Base-by-base conservation (phyloP, 164 flowering plant species). In the Aristolochia fimbriata region DNA sequence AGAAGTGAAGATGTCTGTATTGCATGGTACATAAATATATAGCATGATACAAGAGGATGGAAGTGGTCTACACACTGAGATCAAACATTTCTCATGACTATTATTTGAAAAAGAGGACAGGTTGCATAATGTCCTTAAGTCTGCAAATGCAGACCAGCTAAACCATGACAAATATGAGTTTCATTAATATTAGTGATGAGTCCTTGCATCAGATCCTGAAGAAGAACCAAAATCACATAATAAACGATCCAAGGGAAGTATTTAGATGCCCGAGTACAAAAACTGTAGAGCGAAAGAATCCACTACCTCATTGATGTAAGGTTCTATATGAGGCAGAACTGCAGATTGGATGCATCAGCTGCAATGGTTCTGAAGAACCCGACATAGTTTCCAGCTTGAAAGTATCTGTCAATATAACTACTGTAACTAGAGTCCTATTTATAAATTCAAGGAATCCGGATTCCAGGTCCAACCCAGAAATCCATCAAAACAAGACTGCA, bases 291-390 rank as follows among this genome's bases (percentile, higher is more conserved):
- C 16, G 46, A 56, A 24, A 15, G 45, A 31, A 62, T 43, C 30
- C 60, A 59, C 30, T 51, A 89, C 97, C 96, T 89, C 82, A 66
- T 68, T 76, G 57, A 89, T 74, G 55, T 67, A 74, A 51, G 87
- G 84, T 66, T 83, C 97, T 67, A 87, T n/a, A n/a, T 43, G 51
- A 86, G 78, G 76, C 81, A 92, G 61, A 76, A 80, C 74, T 92
- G 98, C 22, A 87, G 71, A 73, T 68, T 71, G 17, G 96, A 80
- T 60, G 96, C 93, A 53, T 84, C 88, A 47, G 81, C 65, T 63
- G 81, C 81, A 24, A 62, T 62, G 16, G 74, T 74, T 57, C 64
- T 51, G 27, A 89, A 67, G 74, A 92, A 92, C 56, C 67, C 72
- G 68, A 63, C 77, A 66, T 76, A 89, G 71, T 84, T 83, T 47